Evolutionary conservation across 768 basidiomycete genomes (phyloP), one percentile per base, ranked within the genome.

Genomic region (Agrocybe praecox): DNA sequence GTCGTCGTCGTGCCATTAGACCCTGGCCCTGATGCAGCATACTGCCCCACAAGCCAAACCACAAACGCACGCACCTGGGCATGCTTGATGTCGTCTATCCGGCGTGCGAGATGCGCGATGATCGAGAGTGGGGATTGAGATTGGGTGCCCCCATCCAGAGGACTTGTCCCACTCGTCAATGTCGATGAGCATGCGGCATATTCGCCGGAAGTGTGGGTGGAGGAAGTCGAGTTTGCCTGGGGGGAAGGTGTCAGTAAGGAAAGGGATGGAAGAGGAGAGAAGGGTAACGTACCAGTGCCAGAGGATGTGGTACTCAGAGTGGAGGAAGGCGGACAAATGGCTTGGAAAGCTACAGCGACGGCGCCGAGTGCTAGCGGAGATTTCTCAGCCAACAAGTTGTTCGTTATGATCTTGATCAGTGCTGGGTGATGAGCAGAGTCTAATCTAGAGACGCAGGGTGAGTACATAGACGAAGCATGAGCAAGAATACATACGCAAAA

Each of bases 141-240:
- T 49, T 75, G 75, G 65, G 63, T 53, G 17, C 64, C 43, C 24
- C 34, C 29, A 96, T 78, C 18, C 94, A 71, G 46, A 88, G 84
- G 6, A 90, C 84, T 70, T 98, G 97, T 0, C 94, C 97, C 97
- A 99, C 69, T 97, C 96, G 64, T 99, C 97, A 4, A 89, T 87
- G 64, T 99, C 95, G 32, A 94, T 80, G 2, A 98, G 75, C n/a
- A 90, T 76, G 43, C 81, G 80, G 67, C 94, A 97, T 26, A 95
- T 76, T 23, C 92, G 85, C 21, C 96, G 80, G 64, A 92, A 99
- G 62, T 97, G 92, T 17, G 82, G 81, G 65, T 99, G 97, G 1
- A 99, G 72, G 12, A 97, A 84, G 65, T 96, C 94, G 14, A 96
- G 81, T 45, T 89, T 40, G n/a, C 36, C 36, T 40, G 12, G 33